Base-by-base conservation (phyloP, 208 protist genomes). In the Leishmania guyanensis region DNA sequence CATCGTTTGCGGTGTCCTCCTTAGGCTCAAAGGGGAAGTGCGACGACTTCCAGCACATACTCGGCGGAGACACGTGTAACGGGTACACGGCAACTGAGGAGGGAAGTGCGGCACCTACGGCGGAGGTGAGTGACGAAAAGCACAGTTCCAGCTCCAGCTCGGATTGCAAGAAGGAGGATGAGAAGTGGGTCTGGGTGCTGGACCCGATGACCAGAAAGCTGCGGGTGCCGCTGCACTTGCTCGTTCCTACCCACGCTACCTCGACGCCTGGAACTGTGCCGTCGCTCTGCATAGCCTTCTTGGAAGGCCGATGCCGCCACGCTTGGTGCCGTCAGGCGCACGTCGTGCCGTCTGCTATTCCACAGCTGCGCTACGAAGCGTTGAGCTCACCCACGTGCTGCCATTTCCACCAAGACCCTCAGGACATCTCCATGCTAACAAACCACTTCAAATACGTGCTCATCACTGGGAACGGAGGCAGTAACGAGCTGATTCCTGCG, bases 241-340 rank as follows among this genome's bases (percentile, higher is more conserved):
- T 97, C 12, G 86, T 91, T 4, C 91, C 89, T 43, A 96, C 94
- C n/a, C 90, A 96, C 73, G 94, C 94, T 50, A 97, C 94, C n/a
- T 91, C 92, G 4, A 95, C 90, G 1, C 83, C 82, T 53, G 94
- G 94, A 51, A 96, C 91, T 3, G 91, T 96, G 48, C 94, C 94
- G 5, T 97, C 94, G 6, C 82, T 97, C 56, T 97, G 94, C 85
- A 95, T 97, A 39, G 93, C 92, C 0, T 95, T 91, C 50, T 84
- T 97, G 12, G 92, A 97, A 80, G 91, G 92, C 65, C 94, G 92
- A 53, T 97, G 94, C 86, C 90, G 94, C 36, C 94, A 97, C 69
- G 90, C 91, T 54, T 97, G 94, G 94, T 97, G 94, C 79, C 88
- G 94, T 33, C 94, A 97, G 90, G 92, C 93, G 33, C 94, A 97